phyloP scores from a whole-genome alignment of 192 early-diverging fungal species.

The Coemansia sp. region DNA sequence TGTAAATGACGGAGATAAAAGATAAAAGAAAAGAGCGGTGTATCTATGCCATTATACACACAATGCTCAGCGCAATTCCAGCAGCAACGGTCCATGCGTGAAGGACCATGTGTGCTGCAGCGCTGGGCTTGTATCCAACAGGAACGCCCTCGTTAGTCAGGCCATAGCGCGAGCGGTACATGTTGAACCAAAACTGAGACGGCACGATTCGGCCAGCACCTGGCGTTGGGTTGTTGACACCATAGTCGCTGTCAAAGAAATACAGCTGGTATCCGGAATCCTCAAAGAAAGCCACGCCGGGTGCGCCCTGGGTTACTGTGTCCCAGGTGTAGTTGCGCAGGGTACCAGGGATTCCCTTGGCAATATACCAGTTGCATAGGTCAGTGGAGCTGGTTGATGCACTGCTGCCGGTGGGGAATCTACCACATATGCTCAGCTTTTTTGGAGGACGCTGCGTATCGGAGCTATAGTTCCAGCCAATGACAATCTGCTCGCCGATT shows the following conservation, averaged over 20 bases:
- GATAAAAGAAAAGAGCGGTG: not conserved
- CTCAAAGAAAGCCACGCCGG: slow-evolving; percentile 35
- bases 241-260: slow-evolving; percentile 49
- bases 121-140: slow-evolving; percentile 41
- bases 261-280: slow-evolving; percentile 37
- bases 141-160: slow-evolving; percentile 47
- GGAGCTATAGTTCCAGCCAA: slow-evolving; percentile 47
- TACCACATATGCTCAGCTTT: slow-evolving; percentile 46
- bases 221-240: slow-evolving; percentile 25
- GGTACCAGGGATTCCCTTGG: slow-evolving; percentile 40
- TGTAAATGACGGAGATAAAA: not conserved
- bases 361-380: slow-evolving; percentile 49
- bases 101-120: slow-evolving; percentile 11
- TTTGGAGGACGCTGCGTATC: slow-evolving; percentile 27
- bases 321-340: slow-evolving; percentile 43
- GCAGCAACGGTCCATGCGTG: slow-evolving; percentile 20
- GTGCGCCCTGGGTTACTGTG: slow-evolving; percentile 33
- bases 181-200: slow-evolving; percentile 38
- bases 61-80: slow-evolving; percentile 12
- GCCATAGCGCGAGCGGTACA: slow-evolving; percentile 51
- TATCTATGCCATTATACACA: slow-evolving; percentile 17
- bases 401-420: slow-evolving; percentile 33
- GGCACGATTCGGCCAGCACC: slow-evolving; percentile 35
- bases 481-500: slow-evolving; percentile 33
- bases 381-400: slow-evolving; percentile 10